phyloP scores from a whole-genome alignment of 306 rosid species.

The Prunus fruticosa region DNA sequence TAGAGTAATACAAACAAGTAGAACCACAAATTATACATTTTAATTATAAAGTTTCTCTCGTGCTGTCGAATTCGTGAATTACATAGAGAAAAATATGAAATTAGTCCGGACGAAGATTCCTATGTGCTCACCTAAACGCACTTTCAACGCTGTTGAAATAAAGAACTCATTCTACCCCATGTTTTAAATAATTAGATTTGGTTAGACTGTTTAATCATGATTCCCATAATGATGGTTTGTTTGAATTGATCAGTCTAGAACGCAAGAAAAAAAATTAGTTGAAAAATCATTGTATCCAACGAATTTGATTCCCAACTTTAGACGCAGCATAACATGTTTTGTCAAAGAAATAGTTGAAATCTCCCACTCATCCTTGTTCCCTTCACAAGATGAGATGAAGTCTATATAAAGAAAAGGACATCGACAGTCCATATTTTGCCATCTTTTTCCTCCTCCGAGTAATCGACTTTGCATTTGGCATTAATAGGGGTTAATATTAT shows the following conservation, averaged over 20 bases:
- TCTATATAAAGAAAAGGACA: neutral
- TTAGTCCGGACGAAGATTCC: neutral
- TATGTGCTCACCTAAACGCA: neutral
- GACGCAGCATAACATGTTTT: constrained; percentile 5
- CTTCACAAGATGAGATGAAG: constrained; percentile 7
- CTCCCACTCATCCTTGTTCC: constrained; percentile 14
- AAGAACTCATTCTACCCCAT: neutral
- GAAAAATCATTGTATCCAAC: neutral
- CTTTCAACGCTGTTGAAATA: neutral
- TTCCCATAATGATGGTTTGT: neutral
- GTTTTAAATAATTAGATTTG: neutral
- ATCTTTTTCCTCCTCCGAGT: neutral
- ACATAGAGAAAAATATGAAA: neutral
- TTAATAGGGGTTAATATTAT: neutral
- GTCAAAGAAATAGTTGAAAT: constrained; percentile 12
- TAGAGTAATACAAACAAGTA: no score
- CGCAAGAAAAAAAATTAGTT: neutral
- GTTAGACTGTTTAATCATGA: neutral
- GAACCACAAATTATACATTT: no score
- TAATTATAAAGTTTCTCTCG: no score
- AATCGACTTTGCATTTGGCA: constrained; percentile 5
- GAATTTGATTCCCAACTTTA: constrained; percentile 16
- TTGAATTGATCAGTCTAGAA: neutral
- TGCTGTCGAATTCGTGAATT: no score
- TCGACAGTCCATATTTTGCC: neutral